Base-by-base conservation (phyloP, 2,329 filamentous ascomycete species). In the Massarina eburnea region DNA sequence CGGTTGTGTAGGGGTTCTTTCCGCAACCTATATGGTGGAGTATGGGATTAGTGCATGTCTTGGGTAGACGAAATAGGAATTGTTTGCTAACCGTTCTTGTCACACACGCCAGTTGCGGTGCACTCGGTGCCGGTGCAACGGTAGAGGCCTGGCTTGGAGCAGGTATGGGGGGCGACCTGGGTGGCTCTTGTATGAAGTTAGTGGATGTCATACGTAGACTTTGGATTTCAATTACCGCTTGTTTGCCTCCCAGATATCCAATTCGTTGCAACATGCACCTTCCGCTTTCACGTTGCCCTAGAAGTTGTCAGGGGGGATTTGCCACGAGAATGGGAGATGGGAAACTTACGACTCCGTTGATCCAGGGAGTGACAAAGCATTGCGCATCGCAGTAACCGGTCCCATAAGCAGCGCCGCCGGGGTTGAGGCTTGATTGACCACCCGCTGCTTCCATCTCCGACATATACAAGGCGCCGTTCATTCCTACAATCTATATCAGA, bases 181-280 rank as follows among this genome's bases (percentile, higher is more conserved):
- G 67, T 75, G 4, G 78, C 63, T 3, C n/a, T n/a, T n/a, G n/a
- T n/a, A n/a, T n/a, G n/a, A n/a, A n/a, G n/a, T n/a, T n/a, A n/a
- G n/a, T n/a, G n/a, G n/a, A n/a, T n/a, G n/a, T n/a, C n/a, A n/a
- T n/a, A n/a, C n/a, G n/a, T n/a, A n/a, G n/a, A n/a, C n/a, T n/a
- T n/a, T n/a, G n/a, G n/a, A n/a, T n/a, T n/a, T n/a, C n/a, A n/a
- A n/a, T n/a, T n/a, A n/a, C n/a, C 62, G 62, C 17, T 68, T 68
- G 65, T 80, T 81, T 40, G 77, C 77, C 48, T 81, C 78, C 76
- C 77, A 80, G 52, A 80, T 78, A 46, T 80, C 78, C 62, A 80
- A 74, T 57, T 80, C 78, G 53, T 77, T 77, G 55, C 78, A 81
- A 72, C 78, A 81, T 2, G 73, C 62, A 21, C 77, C 75, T 18